Evolutionary conservation across 176 grass and related monocot species (phyloP), one percentile per base, ranked within the genome.

Genomic region (Puya raimondii): DNA sequence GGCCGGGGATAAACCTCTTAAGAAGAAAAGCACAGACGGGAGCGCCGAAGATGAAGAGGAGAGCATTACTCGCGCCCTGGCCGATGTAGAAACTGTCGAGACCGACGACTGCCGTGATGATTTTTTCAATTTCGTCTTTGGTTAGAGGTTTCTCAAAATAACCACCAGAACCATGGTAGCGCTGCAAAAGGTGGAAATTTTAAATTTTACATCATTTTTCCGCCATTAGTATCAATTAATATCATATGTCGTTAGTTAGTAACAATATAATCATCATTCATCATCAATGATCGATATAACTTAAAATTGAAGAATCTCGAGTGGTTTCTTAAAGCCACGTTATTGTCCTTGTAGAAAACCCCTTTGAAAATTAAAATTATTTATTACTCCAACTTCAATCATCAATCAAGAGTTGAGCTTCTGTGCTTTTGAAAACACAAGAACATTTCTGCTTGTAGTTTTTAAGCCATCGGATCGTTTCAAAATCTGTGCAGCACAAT

Each of bases 1-100:
- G 70, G 22, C 88, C 88, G 3, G 91, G 91, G 65, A 96, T 26
- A 42, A 86, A 0, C 69, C 65, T 86, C 80, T 91, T 96, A 14
- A 25, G 48, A 12, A 96, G 4, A 50, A 91, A 23, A 23, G 82
- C 75, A 63, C 64, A 65, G n/a, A 82, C 74, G 2, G 91, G 91
- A 59, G 49, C 10, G 17, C 85, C 88, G 48, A 86, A 88, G 69
- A 96, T 63, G 33, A 78, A 75, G 50, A 72, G 2, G 15, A 96
- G 71, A 47, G 74, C 51, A 29, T 88, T 49, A 1, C 77, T 0
- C 70, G 80, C 69, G 10, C 57, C 70, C 23, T 53, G 75, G 67
- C 88, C 91, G 15, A 86, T 22, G 26, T 63, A 66, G 73, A 96
- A 81, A 50, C 58, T 84, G 18, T 80, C 65, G n/a, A 80, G 0